Base-by-base conservation (phyloP, 1,139 yeast species). In the Eremothecium coryli region DNA sequence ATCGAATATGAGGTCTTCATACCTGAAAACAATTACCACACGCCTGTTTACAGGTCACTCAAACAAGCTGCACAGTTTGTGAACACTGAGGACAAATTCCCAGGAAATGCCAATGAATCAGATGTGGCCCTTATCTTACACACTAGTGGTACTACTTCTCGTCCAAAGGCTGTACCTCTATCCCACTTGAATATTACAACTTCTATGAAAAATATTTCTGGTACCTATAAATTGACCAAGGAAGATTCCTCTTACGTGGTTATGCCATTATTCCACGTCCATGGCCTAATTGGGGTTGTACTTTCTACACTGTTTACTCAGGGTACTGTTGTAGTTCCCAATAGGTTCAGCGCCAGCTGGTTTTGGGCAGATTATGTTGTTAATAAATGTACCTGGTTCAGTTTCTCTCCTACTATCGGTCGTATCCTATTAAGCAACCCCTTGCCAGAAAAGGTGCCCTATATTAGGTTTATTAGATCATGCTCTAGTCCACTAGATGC, bases 191-290 rank as follows among this genome's bases (percentile, higher is more conserved):
- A 77, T 56, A 66, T 77, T 55, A 66, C 74, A 4, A 65, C 73
- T 25, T 71, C 81, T 10, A 70, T 74, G 54, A 45, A 51, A 25
- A 77, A 76, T 60, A 73, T 77, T 40, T 58, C 68, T 10, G 61
- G 64, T 40, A 74, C 82, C 3, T 77, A 77, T 52, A 61, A 62
- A 26, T 54, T 77, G 35, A 52, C 68, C 2, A 42, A 60, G 1
- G 38, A 47, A 6, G 85, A 77, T 50, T 53, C 68, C 15, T 64
- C 78, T 3, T 75, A 75, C 46, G 58, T 77, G 25, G 82, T 77
- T 23, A 77, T 77, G 85, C 85, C 85, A 1, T 58, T 77, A 26
- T 77, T 77, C 65, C 85, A 77, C 48, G 84, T 77, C 22, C 85
- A 77, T 50, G 85, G 85, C 1, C 59, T 77, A 31, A 66, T 76